phyloP scores from a whole-genome alignment of 441 rosid genomes.

The Viola pubescens region DNA sequence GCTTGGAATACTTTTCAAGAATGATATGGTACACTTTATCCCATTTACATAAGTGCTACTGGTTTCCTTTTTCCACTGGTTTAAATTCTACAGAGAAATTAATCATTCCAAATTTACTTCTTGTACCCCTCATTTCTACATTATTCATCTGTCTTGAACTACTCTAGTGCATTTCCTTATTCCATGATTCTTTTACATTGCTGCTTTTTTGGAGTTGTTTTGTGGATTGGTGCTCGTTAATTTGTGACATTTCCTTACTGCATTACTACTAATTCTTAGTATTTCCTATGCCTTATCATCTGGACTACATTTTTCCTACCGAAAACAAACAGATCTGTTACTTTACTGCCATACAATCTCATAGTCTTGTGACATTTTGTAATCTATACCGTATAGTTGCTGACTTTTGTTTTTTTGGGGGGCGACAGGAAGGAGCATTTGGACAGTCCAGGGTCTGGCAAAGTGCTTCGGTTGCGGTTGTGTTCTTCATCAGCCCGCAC shows the following conservation, averaged over 20 bases:
- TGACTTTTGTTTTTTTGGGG: neutral
- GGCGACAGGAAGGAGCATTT: constrained; percentile 85
- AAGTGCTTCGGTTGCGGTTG: constrained; percentile 62
- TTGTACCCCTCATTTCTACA: neutral
- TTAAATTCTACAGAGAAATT: too few species aligned
- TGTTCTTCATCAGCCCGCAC: constrained; percentile 68
- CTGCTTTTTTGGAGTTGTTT: neutral
- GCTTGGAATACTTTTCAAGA: constrained; percentile 71
- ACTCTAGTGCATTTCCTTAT: neutral
- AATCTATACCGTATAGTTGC: neutral
- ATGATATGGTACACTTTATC: constrained; percentile 45
- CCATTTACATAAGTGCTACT: neutral
- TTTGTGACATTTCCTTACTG: too few species aligned
- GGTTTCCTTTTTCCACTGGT: neutral
- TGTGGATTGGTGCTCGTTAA: too few species aligned
- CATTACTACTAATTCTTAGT: too few species aligned
- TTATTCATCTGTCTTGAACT: neutral
- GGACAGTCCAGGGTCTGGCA: constrained; percentile 96
- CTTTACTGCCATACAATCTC: neutral
- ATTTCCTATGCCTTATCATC: too few species aligned
- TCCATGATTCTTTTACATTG: neutral
- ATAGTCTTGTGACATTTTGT: neutral
- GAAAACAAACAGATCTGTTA: neutral
- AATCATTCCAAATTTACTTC: too few species aligned
- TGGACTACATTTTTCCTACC: too few species aligned